A percentile compares a stretch with the other conserved stretches of the same genome.
These are phyloP conservation scores for Lunasporangiospora selenospora DNA, from an alignment of 192 early-diverging fungal species.

Conservation along the genomic window DNA sequence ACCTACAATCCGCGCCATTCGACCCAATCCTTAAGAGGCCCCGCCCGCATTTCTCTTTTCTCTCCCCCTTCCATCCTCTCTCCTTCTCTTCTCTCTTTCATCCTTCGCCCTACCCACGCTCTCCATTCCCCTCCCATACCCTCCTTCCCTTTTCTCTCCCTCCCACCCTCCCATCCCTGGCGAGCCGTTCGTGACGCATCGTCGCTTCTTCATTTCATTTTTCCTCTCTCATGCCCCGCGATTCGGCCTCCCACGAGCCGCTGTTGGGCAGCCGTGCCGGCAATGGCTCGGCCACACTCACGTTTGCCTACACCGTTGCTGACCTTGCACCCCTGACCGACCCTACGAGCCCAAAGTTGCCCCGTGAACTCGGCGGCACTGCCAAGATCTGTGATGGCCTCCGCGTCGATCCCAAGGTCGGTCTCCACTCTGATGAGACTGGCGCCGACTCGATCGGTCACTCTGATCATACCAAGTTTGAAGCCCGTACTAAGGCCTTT, in stretches of 20 bases:
- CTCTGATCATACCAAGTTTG: slow-evolving; percentile 14
- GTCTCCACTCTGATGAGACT: slow-evolving; percentile 62
- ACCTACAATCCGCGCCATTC: no score
- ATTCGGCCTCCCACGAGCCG: slow-evolving; percentile 27
- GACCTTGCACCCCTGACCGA: slow-evolving; percentile 69
- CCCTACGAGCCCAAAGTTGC: slow-evolving; percentile 67
- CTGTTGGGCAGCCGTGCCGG: slow-evolving; percentile 13
- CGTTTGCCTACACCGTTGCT: slow-evolving; percentile 56
- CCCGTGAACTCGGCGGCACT: slow-evolving; percentile 65
- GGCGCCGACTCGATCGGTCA: slow-evolving; percentile 6
- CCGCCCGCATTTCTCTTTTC: slow-evolving; percentile 3
- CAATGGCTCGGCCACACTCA: background rate
- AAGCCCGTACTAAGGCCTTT: slow-evolving; percentile 21
- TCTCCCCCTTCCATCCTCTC: background rate
- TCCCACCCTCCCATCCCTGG: background rate
- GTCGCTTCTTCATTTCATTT: no score
- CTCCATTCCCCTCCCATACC: background rate
- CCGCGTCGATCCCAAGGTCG: slow-evolving; percentile 63
- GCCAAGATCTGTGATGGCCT: slow-evolving; percentile 64
- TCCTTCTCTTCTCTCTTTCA: slow-evolving; percentile 2
- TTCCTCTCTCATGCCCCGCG: slow-evolving; percentile 14
- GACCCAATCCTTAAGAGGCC: no score
- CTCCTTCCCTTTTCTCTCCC: background rate
- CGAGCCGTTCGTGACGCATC: background rate
- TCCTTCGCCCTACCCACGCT: background rate